Evolutionary conservation across 495 filamentous ascomycete genomes (phyloP), one percentile per base, ranked within the genome.

Genomic region (Penicillium waksmanii): DNA sequence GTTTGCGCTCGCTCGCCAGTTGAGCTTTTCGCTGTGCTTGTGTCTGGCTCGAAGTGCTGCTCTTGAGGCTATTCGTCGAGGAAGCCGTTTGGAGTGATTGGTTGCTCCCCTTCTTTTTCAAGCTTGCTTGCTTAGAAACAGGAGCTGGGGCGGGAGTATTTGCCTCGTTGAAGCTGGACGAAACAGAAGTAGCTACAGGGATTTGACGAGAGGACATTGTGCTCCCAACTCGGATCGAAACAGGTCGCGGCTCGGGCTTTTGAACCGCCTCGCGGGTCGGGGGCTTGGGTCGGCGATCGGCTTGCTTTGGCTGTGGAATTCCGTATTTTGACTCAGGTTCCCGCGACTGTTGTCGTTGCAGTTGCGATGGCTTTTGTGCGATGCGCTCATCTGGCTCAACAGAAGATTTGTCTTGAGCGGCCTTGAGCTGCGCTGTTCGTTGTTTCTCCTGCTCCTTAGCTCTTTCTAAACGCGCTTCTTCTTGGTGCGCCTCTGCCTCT

Each of bases 221-320:
- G 48, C 77, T 80, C 42, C 89, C 87, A 27, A 96, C 87, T 33
- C 88, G 84, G 60, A 97, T 94, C 2, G 89, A 83, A 3, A 92
- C 90, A 2, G 90, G 90, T 17, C 87, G 88, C 12, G 90, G 90
- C 66, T 88, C 89, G 1, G 84, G 69, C 66, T 91, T 92, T 25
- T 81, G 75, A 5, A 81, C 51, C 2, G 80, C 62, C 52, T 93
- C 89, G 62, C 90, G 92, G 19, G 82, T 84, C 1, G 91, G 90
- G 2, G 91, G 90, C 62, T 87, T 92, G 1, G 90, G 86, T 44
- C 90, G 78, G 66, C 89, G 81, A 11, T 91, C 72, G 64, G 80
- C 75, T 58, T 84, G 74, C 69, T 79, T 80, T 72, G 73, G 77
- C 43, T 72, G 68, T 12, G 87, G 85, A 52, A 75, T 63, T 5